Evolutionary conservation across 1,284 basidiomycete species (phyloP).

Genomic region (Termitomyces sp.): DNA sequence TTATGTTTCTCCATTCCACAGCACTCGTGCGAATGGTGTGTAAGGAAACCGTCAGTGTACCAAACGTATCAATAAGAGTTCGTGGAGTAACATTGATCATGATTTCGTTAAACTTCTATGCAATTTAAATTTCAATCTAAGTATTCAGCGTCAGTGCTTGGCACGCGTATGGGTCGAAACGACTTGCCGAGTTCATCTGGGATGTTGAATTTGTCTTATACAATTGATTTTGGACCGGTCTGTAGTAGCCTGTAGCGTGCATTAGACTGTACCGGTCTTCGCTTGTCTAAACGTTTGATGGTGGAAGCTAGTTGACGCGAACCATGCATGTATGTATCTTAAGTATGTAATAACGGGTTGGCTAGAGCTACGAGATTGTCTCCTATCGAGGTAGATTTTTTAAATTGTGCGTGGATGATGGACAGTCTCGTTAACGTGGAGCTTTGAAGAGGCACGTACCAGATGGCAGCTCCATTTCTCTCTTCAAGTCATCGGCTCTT

Average conservation of each 20-base stretch:
- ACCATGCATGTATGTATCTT: not conserved
- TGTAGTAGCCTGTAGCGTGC: not conserved
- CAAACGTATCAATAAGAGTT: too few relatives aligned
- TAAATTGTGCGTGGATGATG: not conserved
- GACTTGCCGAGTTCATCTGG: not conserved
- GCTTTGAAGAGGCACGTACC: not conserved
- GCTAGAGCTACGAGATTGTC: not conserved
- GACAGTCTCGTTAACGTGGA: not conserved
- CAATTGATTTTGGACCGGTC: not conserved
- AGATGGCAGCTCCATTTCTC: not conserved
- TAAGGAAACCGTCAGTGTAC: too few relatives aligned
- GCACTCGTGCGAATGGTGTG: too few relatives aligned
- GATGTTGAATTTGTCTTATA: not conserved
- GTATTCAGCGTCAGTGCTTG: not conserved
- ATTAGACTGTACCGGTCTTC: too few relatives aligned
- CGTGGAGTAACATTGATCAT: too few relatives aligned
- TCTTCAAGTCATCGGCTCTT: not conserved
- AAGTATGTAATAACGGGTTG: not conserved
- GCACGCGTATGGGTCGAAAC: not conserved
- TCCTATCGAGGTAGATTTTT: not conserved
- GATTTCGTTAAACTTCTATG: too few relatives aligned
- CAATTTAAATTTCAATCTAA: not conserved
- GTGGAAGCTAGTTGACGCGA: not conserved
- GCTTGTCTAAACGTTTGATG: too few relatives aligned
- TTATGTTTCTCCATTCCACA: too few relatives aligned